Evolutionary conservation across 2,329 filamentous ascomycete species (phyloP), one percentile per base, ranked within the genome.

Genomic region (Colletotrichum sp.): DNA sequence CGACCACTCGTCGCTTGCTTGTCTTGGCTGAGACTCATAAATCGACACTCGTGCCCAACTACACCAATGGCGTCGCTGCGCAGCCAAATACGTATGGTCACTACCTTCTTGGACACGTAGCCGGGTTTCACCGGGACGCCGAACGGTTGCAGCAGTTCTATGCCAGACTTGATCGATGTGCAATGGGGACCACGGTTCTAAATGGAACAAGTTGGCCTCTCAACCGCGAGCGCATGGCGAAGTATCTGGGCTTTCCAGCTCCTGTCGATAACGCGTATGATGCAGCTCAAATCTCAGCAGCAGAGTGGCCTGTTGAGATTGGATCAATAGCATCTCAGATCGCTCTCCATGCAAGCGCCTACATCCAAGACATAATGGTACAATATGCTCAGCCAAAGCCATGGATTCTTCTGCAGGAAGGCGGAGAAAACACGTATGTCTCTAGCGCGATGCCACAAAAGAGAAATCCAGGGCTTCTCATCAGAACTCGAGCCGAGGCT

Each of bases 141-240:
- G 70, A 76, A 48, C 13, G 74, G 6, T 13, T 76, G 7, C 65
- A 16, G 24, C 70, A 76, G 48, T 74, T 73, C 7, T 74, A 52
- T 21, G 30, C 65, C 21, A 66, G 74, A 6, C 60, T 76, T 13
- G 74, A 76, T 21, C 39, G 74, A 28, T 76, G 70, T 32, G 64
- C 70, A 1, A 74, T 76, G 74, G 74, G 74, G 2, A 70, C 74
- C 24, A 70, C 74, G 2, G 74, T 76, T 6, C 71, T 76, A 1
- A 76, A 76, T 26, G 74, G 74, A 18, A 76, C 74, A 14, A 74
- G 74, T 26, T 76, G 74, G 74, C 71, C 74, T 9, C 66, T 76
- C n/a, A 55, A 76, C 26, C 74, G 74, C 26, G 63, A 70, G 18
- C 74, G 71, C 39, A 74, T 76, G 74, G 74, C 74, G 32, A 24